These are phyloP conservation scores for Chlamydomonas sp. DNA, from an alignment of 139 green algal genomes.

Conservation along the genomic window DNA sequence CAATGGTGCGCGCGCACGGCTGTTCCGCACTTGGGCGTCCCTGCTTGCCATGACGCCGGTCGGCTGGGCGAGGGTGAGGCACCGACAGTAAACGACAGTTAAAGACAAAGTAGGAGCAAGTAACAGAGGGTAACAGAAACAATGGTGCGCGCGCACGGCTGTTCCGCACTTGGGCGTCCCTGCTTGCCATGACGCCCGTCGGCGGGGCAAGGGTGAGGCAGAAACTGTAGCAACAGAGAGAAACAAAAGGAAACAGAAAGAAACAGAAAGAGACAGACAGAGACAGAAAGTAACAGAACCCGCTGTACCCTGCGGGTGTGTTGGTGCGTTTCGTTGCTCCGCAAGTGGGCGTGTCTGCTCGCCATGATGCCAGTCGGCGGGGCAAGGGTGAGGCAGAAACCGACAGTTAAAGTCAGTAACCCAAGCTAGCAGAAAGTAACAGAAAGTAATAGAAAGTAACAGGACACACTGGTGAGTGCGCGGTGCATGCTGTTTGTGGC, in stretches of 20 bases:
- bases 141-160: conserved; percentile 19
- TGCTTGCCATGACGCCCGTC: conserved; percentile 68
- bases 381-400: conserved; percentile 25
- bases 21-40: conserved; percentile 67
- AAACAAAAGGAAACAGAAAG: not conserved
- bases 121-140: too few species aligned
- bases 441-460: too few species aligned
- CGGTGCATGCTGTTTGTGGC: too few species aligned
- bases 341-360: conserved; percentile 58
- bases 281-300: too few species aligned
- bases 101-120: not conserved
- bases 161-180: conserved; percentile 63
- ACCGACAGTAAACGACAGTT: not conserved
- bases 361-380: conserved; percentile 75
- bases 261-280: too few species aligned
- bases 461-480: too few species aligned
- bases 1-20: not conserved
- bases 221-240: not conserved
- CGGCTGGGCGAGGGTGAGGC: conserved; percentile 45
- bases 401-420: not conserved
- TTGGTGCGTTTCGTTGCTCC: conserved; percentile 42
- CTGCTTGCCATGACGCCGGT: conserved; percentile 68
- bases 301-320: too few species aligned
- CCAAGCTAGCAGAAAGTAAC: too few species aligned
- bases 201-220: conserved; percentile 46